Percentiles rank a stretch among this genome's conserved stretches.
Evolutionary conservation across 805 yeast genomes (phyloP).

Genomic region (Spathaspora passalidarum): DNA sequence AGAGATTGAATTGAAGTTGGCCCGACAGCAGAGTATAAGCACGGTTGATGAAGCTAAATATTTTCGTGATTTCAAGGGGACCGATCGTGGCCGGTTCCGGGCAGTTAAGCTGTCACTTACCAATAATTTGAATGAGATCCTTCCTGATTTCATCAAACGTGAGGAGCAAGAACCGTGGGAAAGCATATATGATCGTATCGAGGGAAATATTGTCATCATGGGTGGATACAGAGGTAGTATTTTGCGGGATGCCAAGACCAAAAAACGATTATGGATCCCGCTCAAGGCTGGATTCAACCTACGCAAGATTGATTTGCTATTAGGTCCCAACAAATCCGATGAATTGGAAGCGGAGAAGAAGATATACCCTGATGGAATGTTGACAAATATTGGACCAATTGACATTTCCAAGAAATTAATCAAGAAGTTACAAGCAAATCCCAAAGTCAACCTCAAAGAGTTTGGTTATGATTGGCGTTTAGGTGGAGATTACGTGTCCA

Average conservation of each 20-base stretch:
- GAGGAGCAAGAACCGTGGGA: slow-evolving; percentile 31
- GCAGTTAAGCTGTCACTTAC: slow-evolving; percentile 67
- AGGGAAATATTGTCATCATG: slow-evolving; percentile 75
- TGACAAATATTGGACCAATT: slow-evolving; percentile 83
- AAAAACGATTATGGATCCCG: slow-evolving; percentile 81
- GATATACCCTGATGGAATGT: slow-evolving; percentile 71
- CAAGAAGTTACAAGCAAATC: slow-evolving; percentile 49
- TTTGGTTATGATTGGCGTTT: slow-evolving; percentile 96
- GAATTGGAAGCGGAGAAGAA: slow-evolving; percentile 52
- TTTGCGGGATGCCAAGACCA: slow-evolving; percentile 61
- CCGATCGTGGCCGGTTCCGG: slow-evolving; percentile 63
- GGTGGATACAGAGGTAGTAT: slow-evolving; percentile 91
- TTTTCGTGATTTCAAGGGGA: slow-evolving; percentile 52
- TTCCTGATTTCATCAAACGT: slow-evolving; percentile 26
- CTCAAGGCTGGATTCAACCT: slow-evolving; percentile 79
- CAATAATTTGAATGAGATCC: slow-evolving; percentile 44
- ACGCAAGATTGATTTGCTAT: slow-evolving; percentile 60
- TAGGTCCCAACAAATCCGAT: slow-evolving; percentile 74
- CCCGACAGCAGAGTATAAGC: slow-evolving; percentile 54
- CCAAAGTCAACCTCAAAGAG: slow-evolving; percentile 59
- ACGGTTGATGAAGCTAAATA: slow-evolving; percentile 63
- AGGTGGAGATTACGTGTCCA: slow-evolving; percentile 54
- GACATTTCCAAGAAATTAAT: slow-evolving; percentile 69
- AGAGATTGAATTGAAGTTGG: slow-evolving; percentile 39
- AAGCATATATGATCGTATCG: slow-evolving; percentile 54